phyloP scores from a whole-genome alignment of 345 rosid species.

The Microthlaspi erraticum region DNA sequence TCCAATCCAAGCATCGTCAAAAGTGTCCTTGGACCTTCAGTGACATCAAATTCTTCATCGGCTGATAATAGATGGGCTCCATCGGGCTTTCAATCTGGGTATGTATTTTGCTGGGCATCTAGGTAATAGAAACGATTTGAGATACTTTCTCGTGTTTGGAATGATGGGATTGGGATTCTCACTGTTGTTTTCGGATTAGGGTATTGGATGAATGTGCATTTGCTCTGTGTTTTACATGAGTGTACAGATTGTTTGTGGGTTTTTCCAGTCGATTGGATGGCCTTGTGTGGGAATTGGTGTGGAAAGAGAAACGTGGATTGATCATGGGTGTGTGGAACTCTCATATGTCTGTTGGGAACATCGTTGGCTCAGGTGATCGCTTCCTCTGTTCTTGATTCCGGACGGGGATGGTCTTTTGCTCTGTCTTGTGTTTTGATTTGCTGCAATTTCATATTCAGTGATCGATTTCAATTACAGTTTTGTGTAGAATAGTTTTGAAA shows the following conservation, averaged over 20 bases:
- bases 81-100: conserved; percentile 80
- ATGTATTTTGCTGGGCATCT: conserved; percentile 92
- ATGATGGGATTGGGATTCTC: conserved; percentile 90
- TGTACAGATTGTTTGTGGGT: no score
- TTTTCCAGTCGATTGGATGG: no score
- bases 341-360: conserved; percentile 84
- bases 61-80: conserved; percentile 80
- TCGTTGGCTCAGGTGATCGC: conserved; percentile 81
- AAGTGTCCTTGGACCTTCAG: conserved; percentile 78
- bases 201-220: conserved; percentile 77
- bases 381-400: conserved; percentile 75
- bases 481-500: not conserved
- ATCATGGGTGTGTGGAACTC: conserved; percentile 95
- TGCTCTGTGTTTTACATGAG: conserved; percentile 59
- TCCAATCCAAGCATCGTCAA: conserved; percentile 92
- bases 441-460: conserved; percentile 5
- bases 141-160: conserved; percentile 88
- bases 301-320: conserved; percentile 92
- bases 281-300: conserved; percentile 99
- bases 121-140: conserved; percentile 84
- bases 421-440: conserved; percentile 66
- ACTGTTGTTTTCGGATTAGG: conserved; percentile 79
- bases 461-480: not conserved
- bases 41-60: conserved; percentile 39
- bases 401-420: conserved; percentile 98